Percentiles rank a stretch among this genome's conserved stretches.
Conservation (phyloP, 495 filamentous ascomycete species). For the Aspergillus conjunctus region DNA sequence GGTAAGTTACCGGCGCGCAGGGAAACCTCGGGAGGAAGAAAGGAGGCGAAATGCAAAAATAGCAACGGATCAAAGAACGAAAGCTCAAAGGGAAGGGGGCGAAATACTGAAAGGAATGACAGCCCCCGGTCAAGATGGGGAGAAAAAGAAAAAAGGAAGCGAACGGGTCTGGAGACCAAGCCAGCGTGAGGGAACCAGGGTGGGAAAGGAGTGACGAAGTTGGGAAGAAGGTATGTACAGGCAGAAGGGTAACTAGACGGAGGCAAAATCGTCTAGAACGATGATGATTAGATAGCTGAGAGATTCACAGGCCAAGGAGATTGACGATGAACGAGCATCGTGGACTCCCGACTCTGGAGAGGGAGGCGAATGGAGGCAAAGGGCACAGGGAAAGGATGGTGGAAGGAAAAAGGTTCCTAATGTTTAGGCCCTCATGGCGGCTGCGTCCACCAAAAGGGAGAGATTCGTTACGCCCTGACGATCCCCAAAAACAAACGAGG, state of each 20-base stretch:
- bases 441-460: background rate
- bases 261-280: constrained; percentile 3
- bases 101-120: constrained; percentile 43
- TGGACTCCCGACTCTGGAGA: constrained; percentile 1
- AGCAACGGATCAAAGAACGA: constrained; percentile 3
- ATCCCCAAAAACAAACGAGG: constrained; percentile 26
- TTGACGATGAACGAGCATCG: constrained; percentile 26
- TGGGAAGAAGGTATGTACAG: constrained; percentile 9
- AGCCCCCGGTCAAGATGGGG: constrained; percentile 30
- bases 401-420: constrained; percentile 7
- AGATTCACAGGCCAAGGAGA: constrained; percentile 15
- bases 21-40: constrained; percentile 19
- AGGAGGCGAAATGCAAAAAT: background rate
- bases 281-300: constrained; percentile 19
- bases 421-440: background rate
- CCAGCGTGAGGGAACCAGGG: constrained; percentile 13
- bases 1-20: constrained; percentile 13
- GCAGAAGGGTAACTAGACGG: constrained; percentile 1
- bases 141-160: constrained; percentile 15
- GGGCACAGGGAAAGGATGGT: constrained; percentile 4
- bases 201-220: constrained; percentile 13
- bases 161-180: constrained; percentile 19
- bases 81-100: constrained; percentile 12
- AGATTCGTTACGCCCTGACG: constrained; percentile 27
- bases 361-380: background rate